A percentile compares a stretch with the other conserved stretches of the same genome.
phyloP scores from a whole-genome alignment of 169 alveolate genomes.

The Plasmodium adleri region DNA sequence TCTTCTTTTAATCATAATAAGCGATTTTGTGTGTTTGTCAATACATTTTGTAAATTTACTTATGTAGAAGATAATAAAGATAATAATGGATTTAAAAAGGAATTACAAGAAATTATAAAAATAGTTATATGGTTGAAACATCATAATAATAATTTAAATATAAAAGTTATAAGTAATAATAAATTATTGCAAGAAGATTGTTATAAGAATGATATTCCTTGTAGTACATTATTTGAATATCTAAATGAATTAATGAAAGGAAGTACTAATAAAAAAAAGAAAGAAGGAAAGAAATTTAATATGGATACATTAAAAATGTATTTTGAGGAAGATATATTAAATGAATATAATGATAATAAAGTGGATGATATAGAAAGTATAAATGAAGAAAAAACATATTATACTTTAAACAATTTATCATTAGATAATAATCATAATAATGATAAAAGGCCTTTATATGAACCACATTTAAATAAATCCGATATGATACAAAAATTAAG shows the following conservation, averaged over 20 bases:
- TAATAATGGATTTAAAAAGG: not conserved
- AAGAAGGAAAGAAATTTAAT: conserved; percentile 12
- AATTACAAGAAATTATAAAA: conserved; percentile 62
- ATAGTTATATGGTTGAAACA: conserved; percentile 71
- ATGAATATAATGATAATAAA: conserved; percentile 22
- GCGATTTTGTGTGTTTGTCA: conserved; percentile 54
- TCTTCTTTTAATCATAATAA: conserved; percentile 13
- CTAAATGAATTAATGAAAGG: conserved; percentile 45
- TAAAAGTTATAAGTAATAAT: conserved; percentile 46
- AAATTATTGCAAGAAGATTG: conserved; percentile 77
- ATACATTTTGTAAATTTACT: conserved; percentile 65
- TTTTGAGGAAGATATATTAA: conserved; percentile 60
- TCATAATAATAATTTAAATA: conserved; percentile 23
- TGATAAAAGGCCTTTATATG: conserved; percentile 75
- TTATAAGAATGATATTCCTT: conserved; percentile 57
- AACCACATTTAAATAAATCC: conserved; percentile 82
- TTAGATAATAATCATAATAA: conserved; percentile 57
- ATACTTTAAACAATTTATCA: not conserved
- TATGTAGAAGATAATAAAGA: conserved; percentile 55
- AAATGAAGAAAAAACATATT: not conserved
- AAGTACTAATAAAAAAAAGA: conserved; percentile 21
- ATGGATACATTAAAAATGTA: conserved; percentile 60
- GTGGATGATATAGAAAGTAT: not conserved
- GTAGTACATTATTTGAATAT: conserved; percentile 69
- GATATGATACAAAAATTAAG: conserved; percentile 88